Evolutionary conservation across 2,329 filamentous ascomycete species (phyloP).

Genomic region (Biscogniauxia sp.): DNA sequence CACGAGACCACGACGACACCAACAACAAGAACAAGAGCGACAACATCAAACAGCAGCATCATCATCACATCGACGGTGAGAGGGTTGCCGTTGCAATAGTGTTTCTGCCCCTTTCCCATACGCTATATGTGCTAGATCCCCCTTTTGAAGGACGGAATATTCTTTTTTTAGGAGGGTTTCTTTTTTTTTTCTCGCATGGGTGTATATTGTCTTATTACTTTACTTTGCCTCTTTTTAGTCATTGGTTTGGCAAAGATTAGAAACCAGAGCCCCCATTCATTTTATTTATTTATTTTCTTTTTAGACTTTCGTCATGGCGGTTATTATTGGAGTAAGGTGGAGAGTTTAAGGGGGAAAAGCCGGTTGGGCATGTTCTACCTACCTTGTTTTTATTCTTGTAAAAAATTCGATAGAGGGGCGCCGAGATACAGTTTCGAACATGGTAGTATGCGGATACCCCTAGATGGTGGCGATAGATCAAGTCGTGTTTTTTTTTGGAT

Average conservation of each 20-base stretch:
- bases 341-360: not conserved
- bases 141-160: not conserved
- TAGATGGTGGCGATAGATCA: not conserved
- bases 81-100: not conserved
- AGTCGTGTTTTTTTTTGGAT: not conserved
- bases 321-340: not conserved
- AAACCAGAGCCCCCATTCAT: not conserved
- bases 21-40: not conserved
- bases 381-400: not conserved
- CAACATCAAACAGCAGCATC: not conserved
- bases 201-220: not conserved
- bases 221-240: not conserved
- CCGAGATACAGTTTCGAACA: not conserved
- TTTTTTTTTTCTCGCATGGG: not conserved
- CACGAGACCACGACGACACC: constrained; percentile 31
- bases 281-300: not conserved
- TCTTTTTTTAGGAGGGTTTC: no score
- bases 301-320: no score
- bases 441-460: not conserved
- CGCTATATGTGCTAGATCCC: not conserved
- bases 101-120: not conserved
- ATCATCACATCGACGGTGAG: constrained; percentile 3
- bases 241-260: not conserved
- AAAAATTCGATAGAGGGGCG: not conserved
- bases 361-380: not conserved